Base-by-base conservation (phyloP, 345 rosid species). In the Salix dunnii region DNA sequence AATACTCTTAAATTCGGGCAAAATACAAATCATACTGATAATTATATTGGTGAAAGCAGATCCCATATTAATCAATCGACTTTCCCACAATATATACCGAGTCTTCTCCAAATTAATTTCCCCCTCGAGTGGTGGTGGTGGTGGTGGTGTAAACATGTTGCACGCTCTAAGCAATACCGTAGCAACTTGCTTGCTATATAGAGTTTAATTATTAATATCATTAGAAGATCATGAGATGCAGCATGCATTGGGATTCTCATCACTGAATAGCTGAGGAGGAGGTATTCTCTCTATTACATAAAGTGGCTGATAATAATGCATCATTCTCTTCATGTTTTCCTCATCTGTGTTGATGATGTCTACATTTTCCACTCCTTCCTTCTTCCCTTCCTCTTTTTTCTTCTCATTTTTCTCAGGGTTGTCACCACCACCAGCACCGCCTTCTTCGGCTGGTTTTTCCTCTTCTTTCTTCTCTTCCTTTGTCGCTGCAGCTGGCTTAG, bases 171-270 rank as follows among this genome's bases (percentile, higher is more conserved):
- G 4, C 35, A 33, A 33, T 33, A 33, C 35, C 35, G 4, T 33
- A 33, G 5, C 35, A 5, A 5, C 36, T 35, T 35, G 36, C 36
- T 35, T 35, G 1, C 36, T 4, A 48, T 61, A 25, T 9, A 17
- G 73, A 70, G 48, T 40, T 48, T 46, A 60, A 67, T 67, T 18
- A 67, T 67, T 17, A 21, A 65, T 65, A 2, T 20, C 11, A 17
- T 66, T 9, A 36, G 25, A 66, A 27, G 33, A 74, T 87, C 80
- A 96, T 61, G 91, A 85, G 77, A 96, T 89, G 85, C 86, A 86
- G 72, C 99, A 96, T 7, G 99, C 99, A 72, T 96, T 92, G 21
- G 98, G 99, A 77, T 96, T 96, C 84, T 96, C 99, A 66, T 96
- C 99, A 51, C 99, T 96, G 81, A 93, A 96, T 68, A 93, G 89